These are phyloP conservation scores for Penicillium sp. DNA, from an alignment of 2,329 filamentous ascomycete species.

Conservation along the genomic window DNA sequence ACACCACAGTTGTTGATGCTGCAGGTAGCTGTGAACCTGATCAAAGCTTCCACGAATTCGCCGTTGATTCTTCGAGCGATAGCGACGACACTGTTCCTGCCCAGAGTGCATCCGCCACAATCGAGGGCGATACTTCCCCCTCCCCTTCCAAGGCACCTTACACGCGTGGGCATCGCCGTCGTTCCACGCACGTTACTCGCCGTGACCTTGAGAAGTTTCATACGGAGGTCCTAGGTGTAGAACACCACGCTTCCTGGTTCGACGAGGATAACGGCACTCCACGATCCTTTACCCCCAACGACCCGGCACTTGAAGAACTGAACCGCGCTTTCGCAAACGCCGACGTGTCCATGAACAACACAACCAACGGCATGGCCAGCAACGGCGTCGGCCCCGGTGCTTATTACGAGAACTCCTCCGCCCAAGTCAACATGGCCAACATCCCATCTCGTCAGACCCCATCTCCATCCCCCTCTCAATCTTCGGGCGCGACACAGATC, in stretches of 20 bases:
- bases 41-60: conserved; percentile 2
- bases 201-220: conserved; percentile 42
- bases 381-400: conserved; percentile 30
- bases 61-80: conserved; percentile 1
- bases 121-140: conserved; percentile 32
- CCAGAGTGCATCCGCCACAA: conserved; percentile 28
- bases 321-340: conserved; percentile 39
- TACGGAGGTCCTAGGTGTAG: conserved; percentile 37
- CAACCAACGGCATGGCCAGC: conserved; percentile 27
- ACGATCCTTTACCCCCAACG: conserved; percentile 23
- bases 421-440: conserved; percentile 34
- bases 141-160: conserved; percentile 37
- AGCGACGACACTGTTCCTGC: conserved; percentile 1
- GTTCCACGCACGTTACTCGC: conserved; percentile 44
- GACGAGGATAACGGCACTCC: conserved; percentile 32
- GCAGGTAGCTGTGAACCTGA: conserved; percentile 1
- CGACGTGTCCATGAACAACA: conserved; percentile 40
- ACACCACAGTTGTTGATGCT: conserved; percentile 4
- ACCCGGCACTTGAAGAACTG: conserved; percentile 36
- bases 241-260: conserved; percentile 31
- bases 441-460: conserved; percentile 36
- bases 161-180: conserved; percentile 43
- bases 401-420: conserved; percentile 34
- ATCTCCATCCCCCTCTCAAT: conserved; percentile 34
- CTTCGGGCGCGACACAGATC: conserved; percentile 28